These are phyloP conservation scores for Paraphysoderma sedebokerense DNA, from an alignment of 371 early-diverging fungal species.

Conservation along the genomic window DNA sequence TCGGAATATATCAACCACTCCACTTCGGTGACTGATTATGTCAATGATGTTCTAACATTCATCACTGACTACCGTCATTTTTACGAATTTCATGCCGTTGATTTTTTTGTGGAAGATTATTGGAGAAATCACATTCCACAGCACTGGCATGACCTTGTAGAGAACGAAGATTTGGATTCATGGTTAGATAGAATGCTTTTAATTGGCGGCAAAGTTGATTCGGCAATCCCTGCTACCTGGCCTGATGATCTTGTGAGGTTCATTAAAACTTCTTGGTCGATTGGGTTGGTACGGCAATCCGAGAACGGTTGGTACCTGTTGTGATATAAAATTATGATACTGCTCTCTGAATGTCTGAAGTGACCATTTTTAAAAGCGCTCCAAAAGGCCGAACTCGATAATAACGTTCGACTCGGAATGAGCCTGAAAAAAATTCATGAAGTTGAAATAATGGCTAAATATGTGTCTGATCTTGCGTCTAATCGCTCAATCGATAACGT, in stretches of 20 bases:
- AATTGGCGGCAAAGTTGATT: too few relatives aligned
- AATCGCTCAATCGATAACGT: slow-evolving; percentile 22
- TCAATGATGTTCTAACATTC: background rate
- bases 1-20: too few relatives aligned
- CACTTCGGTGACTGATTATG: background rate
- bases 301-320: background rate
- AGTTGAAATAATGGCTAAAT: slow-evolving; percentile 36
- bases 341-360: too few relatives aligned
- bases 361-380: too few relatives aligned
- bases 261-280: background rate
- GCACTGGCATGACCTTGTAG: background rate
- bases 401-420: slow-evolving; percentile 41
- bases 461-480: slow-evolving; percentile 28
- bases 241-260: background rate
- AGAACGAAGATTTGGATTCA: too few relatives aligned
- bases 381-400: slow-evolving; percentile 1
- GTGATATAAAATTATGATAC: too few relatives aligned
- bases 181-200: too few relatives aligned
- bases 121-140: background rate
- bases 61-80: background rate
- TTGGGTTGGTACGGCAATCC: background rate
- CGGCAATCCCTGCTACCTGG: too few relatives aligned
- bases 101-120: background rate
- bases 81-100: background rate
- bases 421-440: slow-evolving; percentile 54